phyloP scores from a whole-genome alignment of 129 eudicot genomes.

The Scalesia atractyloides region DNA sequence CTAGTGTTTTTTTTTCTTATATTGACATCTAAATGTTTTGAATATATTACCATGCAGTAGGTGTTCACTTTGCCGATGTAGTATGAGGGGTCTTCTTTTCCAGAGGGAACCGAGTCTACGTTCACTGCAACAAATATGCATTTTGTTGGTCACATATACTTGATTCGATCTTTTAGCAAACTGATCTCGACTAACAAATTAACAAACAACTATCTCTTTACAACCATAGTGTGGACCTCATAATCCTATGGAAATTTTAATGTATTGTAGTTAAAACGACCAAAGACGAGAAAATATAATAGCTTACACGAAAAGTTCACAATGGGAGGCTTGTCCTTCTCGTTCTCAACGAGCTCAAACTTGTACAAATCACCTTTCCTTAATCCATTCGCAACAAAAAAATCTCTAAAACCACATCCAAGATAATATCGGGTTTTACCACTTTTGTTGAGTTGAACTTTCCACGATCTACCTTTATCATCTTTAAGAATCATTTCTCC shows the following conservation, averaged over 20 bases:
- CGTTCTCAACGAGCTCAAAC: conserved; percentile 27
- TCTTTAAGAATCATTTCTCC: conserved; percentile 23
- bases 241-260: too few relatives aligned
- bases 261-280: too few relatives aligned
- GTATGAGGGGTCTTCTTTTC: conserved; percentile 4
- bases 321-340: conserved; percentile 28
- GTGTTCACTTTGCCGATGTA: conserved; percentile 14
- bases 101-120: neutral
- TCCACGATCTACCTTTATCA: conserved; percentile 16
- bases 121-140: conserved; percentile 2
- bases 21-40: neutral
- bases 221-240: too few relatives aligned
- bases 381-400: conserved; percentile 17
- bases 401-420: conserved; percentile 13
- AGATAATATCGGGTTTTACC: neutral
- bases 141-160: too few relatives aligned
- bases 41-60: conserved; percentile 8
- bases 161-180: too few relatives aligned
- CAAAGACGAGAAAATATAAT: neutral
- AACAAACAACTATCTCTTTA: too few relatives aligned
- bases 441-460: neutral
- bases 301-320: conserved; percentile 16
- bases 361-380: conserved; percentile 22
- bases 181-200: too few relatives aligned
- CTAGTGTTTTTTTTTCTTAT: neutral